Evolutionary conservation across 371 early-diverging fungal species (phyloP), one percentile per base, ranked within the genome.

Genomic region (Haplosporangium sp.): DNA sequence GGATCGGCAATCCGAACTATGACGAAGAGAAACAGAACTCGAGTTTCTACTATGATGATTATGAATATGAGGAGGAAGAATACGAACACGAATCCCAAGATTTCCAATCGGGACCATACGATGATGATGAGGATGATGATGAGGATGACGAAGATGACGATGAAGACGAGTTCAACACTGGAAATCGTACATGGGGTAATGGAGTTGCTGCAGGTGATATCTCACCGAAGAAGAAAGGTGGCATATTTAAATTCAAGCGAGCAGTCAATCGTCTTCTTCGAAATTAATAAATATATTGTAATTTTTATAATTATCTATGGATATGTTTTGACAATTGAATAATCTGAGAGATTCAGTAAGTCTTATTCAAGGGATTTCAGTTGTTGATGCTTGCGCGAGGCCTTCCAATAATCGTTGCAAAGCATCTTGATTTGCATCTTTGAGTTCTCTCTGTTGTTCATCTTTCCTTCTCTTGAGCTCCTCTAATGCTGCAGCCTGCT

Each of bases 261-360:
- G 77, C 77, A 15, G 77, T 76, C 71, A 76, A 76, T 40, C 77
- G 77, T n/a, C 77, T 76, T 42, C 63, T 76, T 19, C 77, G 77
- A n/a, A 76, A 71, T 44, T 71, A 53, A 52, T 27, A 27, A 27
- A 27, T 27, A 27, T 27, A 27, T 27, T 27, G 27, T 27, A 27
- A 27, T 27, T 27, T 27, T 27, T 27, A 27, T 27, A 27, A 27
- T 27, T 0, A 27, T 27, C 27, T 27, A 27, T 27, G 27, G 27
- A 27, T 27, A 27, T 27, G 27, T 27, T 27, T 27, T 27, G 1
- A 27, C 27, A 27, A 27, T 27, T 27, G 27, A 27, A 27, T 27
- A 27, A 27, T 27, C 27, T 27, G 27, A 27, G 27, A 27, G 27
- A 27, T 27, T 27, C 27, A 27, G 27, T 27, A 27, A 27, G 27